phyloP scores from a whole-genome alignment of 2,329 filamentous ascomycete species.

The Fusarium sp. region DNA sequence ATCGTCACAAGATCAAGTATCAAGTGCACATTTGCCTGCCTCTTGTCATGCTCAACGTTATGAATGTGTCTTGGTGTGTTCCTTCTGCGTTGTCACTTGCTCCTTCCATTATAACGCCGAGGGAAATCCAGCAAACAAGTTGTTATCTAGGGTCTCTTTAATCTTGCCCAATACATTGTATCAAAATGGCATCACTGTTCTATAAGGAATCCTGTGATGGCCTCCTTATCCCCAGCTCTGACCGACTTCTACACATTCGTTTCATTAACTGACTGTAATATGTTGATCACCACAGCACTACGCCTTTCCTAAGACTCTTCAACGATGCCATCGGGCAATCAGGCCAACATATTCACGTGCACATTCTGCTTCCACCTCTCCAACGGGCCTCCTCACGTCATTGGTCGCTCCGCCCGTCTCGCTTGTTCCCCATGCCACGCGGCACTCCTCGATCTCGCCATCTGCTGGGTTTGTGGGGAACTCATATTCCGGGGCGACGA shows the following conservation, averaged over 20 bases:
- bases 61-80: not conserved
- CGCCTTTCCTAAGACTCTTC: not conserved
- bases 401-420: conserved; percentile 60
- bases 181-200: not conserved
- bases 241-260: conserved; percentile 5
- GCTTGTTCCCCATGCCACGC: conserved; percentile 60
- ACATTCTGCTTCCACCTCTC: conserved; percentile 64
- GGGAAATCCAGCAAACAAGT: not conserved
- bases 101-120: not conserved
- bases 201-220: not conserved
- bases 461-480: conserved; percentile 69
- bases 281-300: not conserved
- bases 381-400: conserved; percentile 49
- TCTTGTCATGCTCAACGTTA: not conserved
- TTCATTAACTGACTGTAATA: not conserved
- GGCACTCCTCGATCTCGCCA: conserved; percentile 62
- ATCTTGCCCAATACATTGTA: not conserved
- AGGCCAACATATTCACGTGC: conserved; percentile 58
- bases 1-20: conserved; percentile 9
- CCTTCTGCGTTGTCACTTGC: not conserved
- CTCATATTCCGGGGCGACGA: conserved; percentile 63
- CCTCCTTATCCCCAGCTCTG: not conserved
- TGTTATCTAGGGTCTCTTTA: not conserved
- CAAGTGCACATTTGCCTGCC: not conserved
- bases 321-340: conserved; percentile 19